These are phyloP conservation scores for Raffaelea albimanens DNA, from an alignment of 2,329 filamentous ascomycete genomes.

Conservation along the genomic window DNA sequence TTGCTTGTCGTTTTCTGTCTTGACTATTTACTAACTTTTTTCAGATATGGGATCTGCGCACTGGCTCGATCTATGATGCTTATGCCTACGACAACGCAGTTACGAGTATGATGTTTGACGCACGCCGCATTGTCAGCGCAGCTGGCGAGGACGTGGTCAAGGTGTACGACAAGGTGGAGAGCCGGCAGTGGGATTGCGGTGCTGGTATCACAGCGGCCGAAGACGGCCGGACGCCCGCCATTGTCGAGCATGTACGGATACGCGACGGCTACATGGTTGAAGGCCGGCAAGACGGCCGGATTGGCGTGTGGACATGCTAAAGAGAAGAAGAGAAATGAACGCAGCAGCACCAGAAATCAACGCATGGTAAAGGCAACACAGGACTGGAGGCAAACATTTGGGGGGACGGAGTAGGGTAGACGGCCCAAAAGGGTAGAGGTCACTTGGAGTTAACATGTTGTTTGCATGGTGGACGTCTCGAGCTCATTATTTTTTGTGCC, in stretches of 20 bases:
- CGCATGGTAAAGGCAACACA: neutral
- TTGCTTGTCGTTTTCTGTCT: neutral
- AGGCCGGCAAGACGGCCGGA: conserved; percentile 74
- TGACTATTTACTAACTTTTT: neutral
- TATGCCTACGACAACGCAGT: conserved; percentile 90
- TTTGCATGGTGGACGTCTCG: too few species aligned
- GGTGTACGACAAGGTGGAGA: conserved; percentile 96
- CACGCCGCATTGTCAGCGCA: conserved; percentile 78
- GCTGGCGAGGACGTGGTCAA: conserved; percentile 92
- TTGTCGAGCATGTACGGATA: conserved; percentile 79
- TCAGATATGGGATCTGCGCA: conserved; percentile 97
- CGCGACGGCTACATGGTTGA: conserved; percentile 92
- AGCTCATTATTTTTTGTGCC: neutral
- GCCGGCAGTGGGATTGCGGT: conserved; percentile 92
- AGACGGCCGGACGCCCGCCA: conserved; percentile 51
- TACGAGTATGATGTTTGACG: conserved; percentile 96
- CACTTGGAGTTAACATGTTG: too few species aligned
- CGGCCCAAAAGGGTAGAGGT: too few species aligned
- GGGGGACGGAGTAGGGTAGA: too few species aligned
- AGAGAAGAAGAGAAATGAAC: neutral
- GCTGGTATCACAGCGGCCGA: conserved; percentile 65
- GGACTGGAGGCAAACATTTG: too few species aligned
- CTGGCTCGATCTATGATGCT: conserved; percentile 88
- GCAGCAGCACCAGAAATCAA: neutral
- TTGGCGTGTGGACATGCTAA: conserved; percentile 82